Conservation (phyloP, 1,284 basidiomycete genomes). For the Leccinum variabile region DNA sequence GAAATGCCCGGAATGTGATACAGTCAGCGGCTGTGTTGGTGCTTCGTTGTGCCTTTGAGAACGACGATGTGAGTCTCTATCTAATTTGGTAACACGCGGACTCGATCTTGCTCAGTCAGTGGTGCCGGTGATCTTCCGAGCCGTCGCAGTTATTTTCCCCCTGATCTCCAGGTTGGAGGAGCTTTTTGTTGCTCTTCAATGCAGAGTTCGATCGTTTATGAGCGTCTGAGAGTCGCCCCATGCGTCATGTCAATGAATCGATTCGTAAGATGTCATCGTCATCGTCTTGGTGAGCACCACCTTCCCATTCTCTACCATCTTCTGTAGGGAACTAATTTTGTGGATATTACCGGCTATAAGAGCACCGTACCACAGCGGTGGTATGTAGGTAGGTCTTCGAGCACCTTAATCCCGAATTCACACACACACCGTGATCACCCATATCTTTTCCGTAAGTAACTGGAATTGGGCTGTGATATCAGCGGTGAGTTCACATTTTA, state of each 20-base stretch:
- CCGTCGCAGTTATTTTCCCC: background rate
- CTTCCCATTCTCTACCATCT: background rate
- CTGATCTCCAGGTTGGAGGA: background rate
- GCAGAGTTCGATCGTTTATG: slow-evolving; percentile 1
- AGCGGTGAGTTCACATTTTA: background rate
- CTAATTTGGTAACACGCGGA: background rate
- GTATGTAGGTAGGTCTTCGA: background rate
- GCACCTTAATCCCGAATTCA: background rate
- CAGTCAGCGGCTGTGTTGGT: background rate
- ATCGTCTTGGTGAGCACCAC: background rate
- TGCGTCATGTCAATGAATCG: background rate
- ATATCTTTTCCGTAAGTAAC: background rate
- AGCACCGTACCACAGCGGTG: background rate
- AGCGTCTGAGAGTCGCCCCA: background rate
- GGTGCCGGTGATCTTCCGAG: background rate
- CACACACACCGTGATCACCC: background rate
- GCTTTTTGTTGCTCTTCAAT: background rate
- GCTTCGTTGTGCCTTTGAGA: background rate
- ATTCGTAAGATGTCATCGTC: background rate
- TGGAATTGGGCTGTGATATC: background rate
- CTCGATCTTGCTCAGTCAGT: background rate
- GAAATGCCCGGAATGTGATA: background rate
- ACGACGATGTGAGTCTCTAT: background rate
- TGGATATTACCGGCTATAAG: background rate
- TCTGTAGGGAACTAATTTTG: background rate